Conservation (phyloP, 2,329 filamentous ascomycete genomes). For the Colletotrichum costaricense region DNA sequence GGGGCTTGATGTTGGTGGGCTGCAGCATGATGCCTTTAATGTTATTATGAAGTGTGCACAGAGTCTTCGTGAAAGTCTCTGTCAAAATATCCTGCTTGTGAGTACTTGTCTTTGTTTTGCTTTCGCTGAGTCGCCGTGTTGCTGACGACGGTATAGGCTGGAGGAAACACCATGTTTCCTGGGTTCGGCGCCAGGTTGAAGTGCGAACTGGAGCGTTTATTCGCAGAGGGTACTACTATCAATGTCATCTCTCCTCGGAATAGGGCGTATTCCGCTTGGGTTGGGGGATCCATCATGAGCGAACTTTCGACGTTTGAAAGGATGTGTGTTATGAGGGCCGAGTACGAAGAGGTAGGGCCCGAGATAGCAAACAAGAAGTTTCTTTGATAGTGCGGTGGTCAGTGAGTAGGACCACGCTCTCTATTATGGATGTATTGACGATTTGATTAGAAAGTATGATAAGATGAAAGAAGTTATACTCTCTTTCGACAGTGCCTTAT, state of each 20-base stretch:
- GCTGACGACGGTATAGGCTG: neutral
- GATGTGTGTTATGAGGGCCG: conserved; percentile 4
- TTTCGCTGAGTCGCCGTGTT: neutral
- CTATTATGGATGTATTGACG: no score
- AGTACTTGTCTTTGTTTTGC: neutral
- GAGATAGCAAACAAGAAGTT: conserved; percentile 3
- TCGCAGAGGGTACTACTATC: neutral
- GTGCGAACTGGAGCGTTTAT: neutral
- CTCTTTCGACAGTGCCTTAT: no score
- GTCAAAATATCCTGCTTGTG: neutral
- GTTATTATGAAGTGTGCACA: neutral
- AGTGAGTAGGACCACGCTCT: no score
- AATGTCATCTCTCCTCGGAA: neutral
- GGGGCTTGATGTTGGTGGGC: neutral
- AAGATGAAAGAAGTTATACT: no score
- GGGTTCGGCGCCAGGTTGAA: neutral
- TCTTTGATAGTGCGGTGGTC: neutral
- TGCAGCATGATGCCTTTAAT: neutral
- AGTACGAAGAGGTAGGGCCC: conserved; percentile 12
- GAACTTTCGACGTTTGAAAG: neutral
- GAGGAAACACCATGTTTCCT: conserved; percentile 3
- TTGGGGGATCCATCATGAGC: conserved; percentile 12
- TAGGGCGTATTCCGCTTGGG: conserved; percentile 3
- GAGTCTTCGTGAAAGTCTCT: neutral
- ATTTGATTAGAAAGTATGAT: no score